phyloP scores from a whole-genome alignment of 1,139 yeast genomes.

The Blastobotrys illinoisensis region DNA sequence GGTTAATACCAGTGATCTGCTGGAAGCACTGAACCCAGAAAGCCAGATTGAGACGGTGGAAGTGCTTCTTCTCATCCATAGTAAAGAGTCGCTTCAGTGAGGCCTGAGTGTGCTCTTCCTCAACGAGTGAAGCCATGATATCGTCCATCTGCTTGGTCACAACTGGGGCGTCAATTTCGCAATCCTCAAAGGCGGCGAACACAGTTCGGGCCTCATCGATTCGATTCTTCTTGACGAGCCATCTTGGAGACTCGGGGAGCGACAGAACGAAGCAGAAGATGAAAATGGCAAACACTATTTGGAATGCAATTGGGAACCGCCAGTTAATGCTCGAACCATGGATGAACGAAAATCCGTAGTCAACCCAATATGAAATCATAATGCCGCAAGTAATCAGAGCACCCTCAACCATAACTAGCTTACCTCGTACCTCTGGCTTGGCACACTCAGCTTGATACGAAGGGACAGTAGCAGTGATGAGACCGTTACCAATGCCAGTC shows the following conservation, averaged over 20 bases:
- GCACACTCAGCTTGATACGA: constrained; percentile 81
- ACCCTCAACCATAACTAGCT: constrained; percentile 64
- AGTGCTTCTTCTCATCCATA: constrained; percentile 31
- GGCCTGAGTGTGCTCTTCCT: constrained; percentile 15
- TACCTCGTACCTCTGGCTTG: constrained; percentile 65
- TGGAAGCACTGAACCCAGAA: constrained; percentile 51
- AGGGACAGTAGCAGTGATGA: constrained; percentile 75
- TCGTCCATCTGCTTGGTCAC: constrained; percentile 26
- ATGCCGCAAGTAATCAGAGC: constrained; percentile 69
- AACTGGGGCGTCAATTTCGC: constrained; percentile 21
- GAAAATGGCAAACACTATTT: constrained; percentile 16
- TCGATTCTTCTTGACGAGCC: constrained; percentile 42
- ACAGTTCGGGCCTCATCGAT: constrained; percentile 23
- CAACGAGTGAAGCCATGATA: constrained; percentile 21
- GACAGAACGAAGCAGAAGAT: constrained; percentile 7
- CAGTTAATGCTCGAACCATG: constrained; percentile 43
- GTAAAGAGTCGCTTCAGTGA: constrained; percentile 14
- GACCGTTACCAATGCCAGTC: constrained; percentile 76
- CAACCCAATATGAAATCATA: constrained; percentile 65
- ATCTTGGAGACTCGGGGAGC: constrained; percentile 49
- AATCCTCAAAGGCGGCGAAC: constrained; percentile 10
- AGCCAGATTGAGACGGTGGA: constrained; percentile 45
- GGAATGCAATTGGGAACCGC: constrained; percentile 39
- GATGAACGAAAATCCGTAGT: constrained; percentile 43
- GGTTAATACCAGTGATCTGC: constrained; percentile 69